These are phyloP conservation scores for Camptophora hylomeconis DNA, from an alignment of 2,329 filamentous ascomycete species.

Conservation along the genomic window DNA sequence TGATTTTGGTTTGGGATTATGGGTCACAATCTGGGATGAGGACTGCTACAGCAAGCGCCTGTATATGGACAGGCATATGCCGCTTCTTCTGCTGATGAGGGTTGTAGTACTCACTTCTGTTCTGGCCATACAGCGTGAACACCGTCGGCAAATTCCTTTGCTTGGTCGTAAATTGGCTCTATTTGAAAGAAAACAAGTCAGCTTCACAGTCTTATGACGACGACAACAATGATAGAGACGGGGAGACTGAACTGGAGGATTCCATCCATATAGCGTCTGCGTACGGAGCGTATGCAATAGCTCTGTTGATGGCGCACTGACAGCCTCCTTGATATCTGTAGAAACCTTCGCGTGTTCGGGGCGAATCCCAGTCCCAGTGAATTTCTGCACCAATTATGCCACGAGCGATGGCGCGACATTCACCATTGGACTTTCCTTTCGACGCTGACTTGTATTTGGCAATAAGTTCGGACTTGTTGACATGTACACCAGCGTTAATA, in stretches of 20 bases:
- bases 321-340: slow-evolving; percentile 88
- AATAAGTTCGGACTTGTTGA: slow-evolving; percentile 57
- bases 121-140: slow-evolving; percentile 92
- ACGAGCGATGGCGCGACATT: slow-evolving; percentile 69
- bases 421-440: slow-evolving; percentile 74
- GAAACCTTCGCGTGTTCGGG: slow-evolving; percentile 86
- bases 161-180: slow-evolving; percentile 80
- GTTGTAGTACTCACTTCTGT: slow-evolving; percentile 87
- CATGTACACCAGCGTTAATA: slow-evolving; percentile 55
- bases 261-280: slow-evolving; percentile 99
- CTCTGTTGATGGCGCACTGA: slow-evolving; percentile 80
- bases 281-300: slow-evolving; percentile 83
- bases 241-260: too few relatives aligned
- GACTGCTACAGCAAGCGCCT: too few relatives aligned
- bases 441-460: slow-evolving; percentile 52
- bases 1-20: too few relatives aligned
- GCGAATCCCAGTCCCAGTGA: slow-evolving; percentile 90
- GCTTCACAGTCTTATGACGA: too few relatives aligned
- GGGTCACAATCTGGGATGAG: too few relatives aligned
- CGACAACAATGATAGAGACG: too few relatives aligned
- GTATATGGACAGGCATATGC: too few relatives aligned
- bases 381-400: slow-evolving; percentile 66
- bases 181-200: too few relatives aligned
- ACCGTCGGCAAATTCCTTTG: slow-evolving; percentile 81
- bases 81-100: too few relatives aligned